Percentiles rank a stretch among this genome's conserved stretches.
Conservation (phyloP, 257 asterid species). For the Leonotis leonurus region DNA sequence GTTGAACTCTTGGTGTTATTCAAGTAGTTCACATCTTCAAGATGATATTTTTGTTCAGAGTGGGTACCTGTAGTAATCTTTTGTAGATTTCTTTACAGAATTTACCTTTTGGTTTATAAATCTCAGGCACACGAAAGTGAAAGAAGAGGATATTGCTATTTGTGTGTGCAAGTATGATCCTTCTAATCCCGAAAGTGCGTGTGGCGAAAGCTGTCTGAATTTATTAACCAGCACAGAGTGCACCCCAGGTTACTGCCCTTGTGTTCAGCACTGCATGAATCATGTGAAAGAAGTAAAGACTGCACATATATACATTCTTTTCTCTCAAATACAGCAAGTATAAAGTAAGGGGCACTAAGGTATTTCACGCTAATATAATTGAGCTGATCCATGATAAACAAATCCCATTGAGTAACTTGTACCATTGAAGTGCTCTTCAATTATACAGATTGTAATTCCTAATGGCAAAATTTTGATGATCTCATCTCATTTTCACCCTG, state of each 20-base stretch:
- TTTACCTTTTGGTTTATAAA: neutral
- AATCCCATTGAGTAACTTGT: too few relatives aligned
- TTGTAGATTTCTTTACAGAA: conserved; percentile 4
- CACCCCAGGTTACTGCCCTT: conserved; percentile 78
- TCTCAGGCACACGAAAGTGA: conserved; percentile 50
- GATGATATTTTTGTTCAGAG: neutral
- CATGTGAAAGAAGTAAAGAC: conserved; percentile 42
- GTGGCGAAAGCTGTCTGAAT: conserved; percentile 91
- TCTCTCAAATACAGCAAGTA: neutral
- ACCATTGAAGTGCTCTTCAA: too few relatives aligned
- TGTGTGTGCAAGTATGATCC: conserved; percentile 70
- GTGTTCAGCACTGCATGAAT: conserved; percentile 60
- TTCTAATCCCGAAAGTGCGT: conserved; percentile 66
- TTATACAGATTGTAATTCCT: too few relatives aligned
- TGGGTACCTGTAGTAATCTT: neutral
- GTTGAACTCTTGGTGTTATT: neutral
- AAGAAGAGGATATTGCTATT: conserved; percentile 73
- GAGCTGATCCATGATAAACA: neutral
- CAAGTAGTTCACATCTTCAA: neutral
- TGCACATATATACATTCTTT: neutral
- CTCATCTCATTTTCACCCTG: neutral
- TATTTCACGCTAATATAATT: neutral
- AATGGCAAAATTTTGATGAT: too few relatives aligned
- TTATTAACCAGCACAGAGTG: conserved; percentile 87
- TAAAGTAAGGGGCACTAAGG: neutral